Evolutionary conservation across 2,329 filamentous ascomycete species (phyloP), one percentile per base, ranked within the genome.

Genomic region (Boeremia lycopersici): DNA sequence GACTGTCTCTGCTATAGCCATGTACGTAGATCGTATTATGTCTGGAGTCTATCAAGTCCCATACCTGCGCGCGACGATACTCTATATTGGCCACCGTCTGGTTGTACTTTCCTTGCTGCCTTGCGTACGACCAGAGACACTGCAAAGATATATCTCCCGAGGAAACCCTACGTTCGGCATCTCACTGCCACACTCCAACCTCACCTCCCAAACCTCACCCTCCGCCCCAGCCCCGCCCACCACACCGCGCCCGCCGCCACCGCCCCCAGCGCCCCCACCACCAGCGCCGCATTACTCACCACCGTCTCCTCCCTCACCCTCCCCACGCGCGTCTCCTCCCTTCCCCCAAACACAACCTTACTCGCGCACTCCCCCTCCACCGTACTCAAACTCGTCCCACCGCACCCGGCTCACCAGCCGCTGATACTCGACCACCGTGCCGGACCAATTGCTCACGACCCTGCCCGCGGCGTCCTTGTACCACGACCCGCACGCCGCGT

Each of bases 371-470:
- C 13, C 19, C 29, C 19, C 26, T 44, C 44, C 12, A 55, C 51
- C 2, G 73, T 63, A n/a, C 5, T 77, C 74, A 53, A 76, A 83
- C 43, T 83, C 80, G 0, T 72, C 72, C 73, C 77, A 81, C 19
- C 77, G 57, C 0, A 83, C 76, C 13, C 68, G 69, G 8, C 69
- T 64, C 46, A 80, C 57, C 56, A 74, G 57, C 44, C 80, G 74
- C 69, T 86, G 84, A 64, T 86, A 86, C 40, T 82, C 77, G 0
- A 86, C 63, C 6, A 82, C 84, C 0, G 78, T 84, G 0, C 81
- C 76, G 4, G 69, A 69, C 78, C 82, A 86, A 61, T 86, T 86
- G 55, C 85, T 84, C 5, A 82, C 85, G 59, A 86, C 83, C 34
- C 76, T 59, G 0, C 83, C 83, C 0, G 79, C 76, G 0, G 76